Evolutionary conservation across 2,329 filamentous ascomycete species (phyloP), one percentile per base, ranked within the genome.

Genomic region (Xylaria sp.): DNA sequence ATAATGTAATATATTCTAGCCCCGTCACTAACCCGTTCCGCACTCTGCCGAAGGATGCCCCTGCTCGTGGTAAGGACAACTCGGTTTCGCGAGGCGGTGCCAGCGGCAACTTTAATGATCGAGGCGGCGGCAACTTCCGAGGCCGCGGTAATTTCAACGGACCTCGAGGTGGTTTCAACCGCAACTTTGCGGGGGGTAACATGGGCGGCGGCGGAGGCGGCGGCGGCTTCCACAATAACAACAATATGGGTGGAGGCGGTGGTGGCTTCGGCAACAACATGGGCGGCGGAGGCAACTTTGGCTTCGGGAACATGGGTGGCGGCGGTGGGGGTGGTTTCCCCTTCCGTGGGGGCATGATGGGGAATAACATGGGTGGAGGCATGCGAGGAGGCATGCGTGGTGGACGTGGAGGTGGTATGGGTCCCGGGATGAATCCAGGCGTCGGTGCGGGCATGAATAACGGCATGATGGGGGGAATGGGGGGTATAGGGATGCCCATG

Each of bases 31-130:
- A 98, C 79, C 94, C 94, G 0, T 98, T 97, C 87, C 91, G 92
- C 73, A 98, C 94, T 0, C 83, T 97, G 4, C 94, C 94, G 20
- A 97, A 97, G 82, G 94, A 97, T 78, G 91, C 92, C 0, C 94
- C 93, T 0, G 87, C 88, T 74, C 89, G 92, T 34, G 85, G 84
- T 67, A 90, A 86, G 46, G 91, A 93, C 77, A 88, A 90, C 18
- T 66, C 71, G 0, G 63, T 64, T 52, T 83, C 85, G 52, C 84
- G 88, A 69, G 89, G 89, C 63, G 85, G 89, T 37, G 80, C 84
- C 65, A 80, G 83, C 39, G 78, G 85, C 55, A 80, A 81, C 64
- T 88, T 86, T 79, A 86, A 86, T 61, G 83, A 86, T 66, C 75
- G 75, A 9, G 71, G 72, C 44, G 66, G 69, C 1, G 76, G 78